Percentiles rank a stretch among this genome's conserved stretches.
Evolutionary conservation across 257 asterid genomes (phyloP).

Genomic region (Leptodermis oblonga): DNA sequence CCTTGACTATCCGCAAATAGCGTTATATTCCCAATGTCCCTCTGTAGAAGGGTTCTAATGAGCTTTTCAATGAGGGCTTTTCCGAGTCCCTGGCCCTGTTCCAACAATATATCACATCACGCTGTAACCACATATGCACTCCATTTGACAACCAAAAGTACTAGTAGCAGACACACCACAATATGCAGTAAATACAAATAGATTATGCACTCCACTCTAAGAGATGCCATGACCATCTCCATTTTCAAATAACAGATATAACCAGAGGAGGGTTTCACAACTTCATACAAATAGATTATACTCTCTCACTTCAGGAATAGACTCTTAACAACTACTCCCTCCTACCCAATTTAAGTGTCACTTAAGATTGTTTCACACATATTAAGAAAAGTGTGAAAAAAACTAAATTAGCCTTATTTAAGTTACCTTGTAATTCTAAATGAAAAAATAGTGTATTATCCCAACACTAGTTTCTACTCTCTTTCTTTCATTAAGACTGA

Average conservation of each 20-base stretch:
- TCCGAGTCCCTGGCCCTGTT: slow-evolving; percentile 96
- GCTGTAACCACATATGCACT: background rate
- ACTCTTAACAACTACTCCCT: too few relatives aligned
- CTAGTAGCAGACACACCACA: background rate
- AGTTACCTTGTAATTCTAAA: too few relatives aligned
- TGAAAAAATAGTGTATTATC: too few relatives aligned
- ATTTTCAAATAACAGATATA: background rate
- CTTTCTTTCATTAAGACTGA: too few relatives aligned
- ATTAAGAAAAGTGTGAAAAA: too few relatives aligned
- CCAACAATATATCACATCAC: background rate
- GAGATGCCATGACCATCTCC: background rate
- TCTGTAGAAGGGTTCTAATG: slow-evolving; percentile 68
- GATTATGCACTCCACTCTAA: too few relatives aligned
- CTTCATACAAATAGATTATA: background rate
- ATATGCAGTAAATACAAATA: slow-evolving; percentile 1
- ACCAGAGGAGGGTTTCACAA: background rate
- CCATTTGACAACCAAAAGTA: background rate
- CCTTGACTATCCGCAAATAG: slow-evolving; percentile 95
- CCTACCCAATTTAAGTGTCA: too few relatives aligned
- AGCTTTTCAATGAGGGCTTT: slow-evolving; percentile 87
- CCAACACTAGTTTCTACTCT: too few relatives aligned
- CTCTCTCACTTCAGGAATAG: background rate
- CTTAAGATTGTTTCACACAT: too few relatives aligned
- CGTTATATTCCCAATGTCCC: slow-evolving; percentile 89
- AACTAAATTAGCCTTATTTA: too few relatives aligned